Conservation (phyloP, 73 alveolate genomes). For the Breviolum minutum region DNA sequence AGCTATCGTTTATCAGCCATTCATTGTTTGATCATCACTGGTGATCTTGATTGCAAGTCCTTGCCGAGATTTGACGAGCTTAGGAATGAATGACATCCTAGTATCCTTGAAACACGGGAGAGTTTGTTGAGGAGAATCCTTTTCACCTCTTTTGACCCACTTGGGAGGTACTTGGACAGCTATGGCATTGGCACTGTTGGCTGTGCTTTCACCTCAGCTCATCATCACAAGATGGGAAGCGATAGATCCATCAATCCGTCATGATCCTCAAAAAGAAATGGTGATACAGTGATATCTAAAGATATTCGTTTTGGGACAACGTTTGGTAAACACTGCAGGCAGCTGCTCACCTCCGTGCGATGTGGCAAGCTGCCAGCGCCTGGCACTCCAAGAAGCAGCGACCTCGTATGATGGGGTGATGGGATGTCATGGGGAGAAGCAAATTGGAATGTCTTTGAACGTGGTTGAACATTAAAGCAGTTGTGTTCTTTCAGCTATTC, state of each 20-base stretch:
- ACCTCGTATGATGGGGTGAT: background rate
- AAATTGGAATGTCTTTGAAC: no score
- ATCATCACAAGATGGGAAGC: background rate
- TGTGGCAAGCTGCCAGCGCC: constrained; percentile 66
- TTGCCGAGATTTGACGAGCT: background rate
- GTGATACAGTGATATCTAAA: no score
- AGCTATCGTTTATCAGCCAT: background rate
- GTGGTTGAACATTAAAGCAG: no score
- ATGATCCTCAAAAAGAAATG: no score
- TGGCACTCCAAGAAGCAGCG: constrained; percentile 10
- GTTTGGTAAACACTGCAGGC: background rate
- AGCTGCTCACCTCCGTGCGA: constrained; percentile 85
- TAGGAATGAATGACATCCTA: background rate
- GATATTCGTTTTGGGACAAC: background rate
- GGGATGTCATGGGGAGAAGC: no score
- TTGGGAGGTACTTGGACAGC: constrained; percentile 56
- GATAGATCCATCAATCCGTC: background rate
- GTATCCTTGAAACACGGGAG: background rate
- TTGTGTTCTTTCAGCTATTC: no score
- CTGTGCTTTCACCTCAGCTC: constrained; percentile 48
- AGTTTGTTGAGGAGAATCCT: background rate
- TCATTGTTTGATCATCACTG: background rate
- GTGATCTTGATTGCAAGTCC: background rate
- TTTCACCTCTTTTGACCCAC: background rate
- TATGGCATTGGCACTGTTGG: constrained; percentile 77